Evolutionary conservation across 495 filamentous ascomycete species (phyloP).

Genomic region (Aspergillus sparsus): DNA sequence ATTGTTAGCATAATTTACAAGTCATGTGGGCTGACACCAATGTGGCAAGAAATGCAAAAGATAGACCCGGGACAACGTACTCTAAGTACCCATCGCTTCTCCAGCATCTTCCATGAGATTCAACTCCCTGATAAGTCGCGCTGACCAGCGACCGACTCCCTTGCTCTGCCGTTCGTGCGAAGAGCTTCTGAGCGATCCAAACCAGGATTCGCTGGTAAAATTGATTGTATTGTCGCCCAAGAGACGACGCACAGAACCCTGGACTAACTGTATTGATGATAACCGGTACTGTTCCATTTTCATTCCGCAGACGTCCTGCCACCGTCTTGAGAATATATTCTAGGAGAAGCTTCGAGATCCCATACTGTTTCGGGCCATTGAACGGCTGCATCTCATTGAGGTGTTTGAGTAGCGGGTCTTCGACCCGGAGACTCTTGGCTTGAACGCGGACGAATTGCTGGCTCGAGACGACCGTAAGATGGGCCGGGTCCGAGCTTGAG

Average conservation of each 20-base stretch:
- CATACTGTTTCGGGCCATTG: constrained; percentile 43
- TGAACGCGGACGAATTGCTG: constrained; percentile 44
- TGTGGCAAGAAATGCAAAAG: constrained; percentile 12
- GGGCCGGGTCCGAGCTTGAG: constrained; percentile 30
- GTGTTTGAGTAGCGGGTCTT: constrained; percentile 35
- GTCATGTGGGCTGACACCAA: neutral
- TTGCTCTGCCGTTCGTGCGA: constrained; percentile 51
- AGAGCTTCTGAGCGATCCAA: constrained; percentile 41
- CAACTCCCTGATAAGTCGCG: constrained; percentile 47
- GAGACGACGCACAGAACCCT: constrained; percentile 42
- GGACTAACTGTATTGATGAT: constrained; percentile 51
- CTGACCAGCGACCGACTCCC: constrained; percentile 55
- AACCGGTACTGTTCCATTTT: constrained; percentile 40
- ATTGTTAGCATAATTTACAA: neutral
- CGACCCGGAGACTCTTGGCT: constrained; percentile 34
- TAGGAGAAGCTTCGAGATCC: constrained; percentile 49
- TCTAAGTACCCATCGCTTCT: constrained; percentile 47
- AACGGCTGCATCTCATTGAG: constrained; percentile 34
- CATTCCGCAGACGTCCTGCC: constrained; percentile 32
- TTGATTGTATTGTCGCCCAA: constrained; percentile 42
- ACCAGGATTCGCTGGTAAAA: constrained; percentile 41
- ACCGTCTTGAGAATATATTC: constrained; percentile 47
- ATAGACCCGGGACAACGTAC: constrained; percentile 29
- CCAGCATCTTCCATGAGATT: constrained; percentile 56
- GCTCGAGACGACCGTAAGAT: constrained; percentile 45